Evolutionary conservation across 108 stramenopile genomes (phyloP).

Genomic region (Nitzschia putrida): DNA sequence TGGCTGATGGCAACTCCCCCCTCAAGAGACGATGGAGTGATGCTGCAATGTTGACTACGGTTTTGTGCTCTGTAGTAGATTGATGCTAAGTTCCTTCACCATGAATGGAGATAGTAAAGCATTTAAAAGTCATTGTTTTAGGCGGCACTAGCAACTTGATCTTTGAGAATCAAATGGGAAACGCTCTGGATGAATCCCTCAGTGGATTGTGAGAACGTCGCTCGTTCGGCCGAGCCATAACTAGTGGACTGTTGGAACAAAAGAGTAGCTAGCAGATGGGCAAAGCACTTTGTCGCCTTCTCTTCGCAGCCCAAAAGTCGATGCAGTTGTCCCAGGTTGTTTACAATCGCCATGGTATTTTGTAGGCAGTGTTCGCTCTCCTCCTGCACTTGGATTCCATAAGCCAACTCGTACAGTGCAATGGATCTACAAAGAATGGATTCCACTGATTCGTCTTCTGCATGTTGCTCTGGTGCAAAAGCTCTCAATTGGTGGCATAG

Average conservation of each 20-base stretch:
- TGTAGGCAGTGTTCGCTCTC: conserved; percentile 14
- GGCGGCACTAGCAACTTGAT: conserved; percentile 14
- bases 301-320: conserved; percentile 20
- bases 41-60: too few relatives aligned
- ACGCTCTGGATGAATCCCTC: conserved; percentile 16
- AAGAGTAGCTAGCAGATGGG: conserved; percentile 28
- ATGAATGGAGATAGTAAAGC: too few relatives aligned
- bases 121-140: background rate
- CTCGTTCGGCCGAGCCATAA: background rate
- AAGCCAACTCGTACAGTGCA: conserved; percentile 33
- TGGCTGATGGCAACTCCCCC: too few relatives aligned
- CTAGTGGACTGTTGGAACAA: conserved; percentile 16
- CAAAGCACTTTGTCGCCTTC: conserved; percentile 29
- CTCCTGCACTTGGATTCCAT: conserved; percentile 21
- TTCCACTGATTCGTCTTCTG: background rate
- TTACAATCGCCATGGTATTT: conserved; percentile 39
- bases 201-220: background rate
- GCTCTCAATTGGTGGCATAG: conserved; percentile 16
- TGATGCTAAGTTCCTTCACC: too few relatives aligned
- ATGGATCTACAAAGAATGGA: background rate
- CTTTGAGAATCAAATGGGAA: conserved; percentile 6
- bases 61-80: too few relatives aligned
- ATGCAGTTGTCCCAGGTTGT: conserved; percentile 43
- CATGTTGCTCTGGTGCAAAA: background rate
- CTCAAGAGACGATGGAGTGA: too few relatives aligned